These are phyloP conservation scores for Hemileccinum impolitum DNA, from an alignment of 768 basidiomycete genomes.

Conservation along the genomic window DNA sequence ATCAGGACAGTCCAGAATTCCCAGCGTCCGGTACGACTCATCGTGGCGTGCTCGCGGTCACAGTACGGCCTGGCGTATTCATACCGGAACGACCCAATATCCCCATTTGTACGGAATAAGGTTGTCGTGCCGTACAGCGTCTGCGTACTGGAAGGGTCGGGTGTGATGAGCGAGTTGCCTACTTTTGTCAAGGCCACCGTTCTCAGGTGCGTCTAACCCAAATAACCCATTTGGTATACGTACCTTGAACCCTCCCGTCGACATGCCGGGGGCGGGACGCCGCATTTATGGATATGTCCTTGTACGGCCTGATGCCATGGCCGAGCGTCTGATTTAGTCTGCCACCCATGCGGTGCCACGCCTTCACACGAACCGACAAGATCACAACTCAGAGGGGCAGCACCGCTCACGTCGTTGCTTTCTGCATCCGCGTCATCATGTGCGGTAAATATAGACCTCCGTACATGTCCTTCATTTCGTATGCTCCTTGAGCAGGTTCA, in stretches of 20 bases:
- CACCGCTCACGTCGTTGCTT: no score
- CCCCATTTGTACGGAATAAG: conserved; percentile 4
- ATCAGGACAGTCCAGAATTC: not conserved
- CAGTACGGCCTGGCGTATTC: not conserved
- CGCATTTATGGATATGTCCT: not conserved
- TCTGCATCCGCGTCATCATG: no score
- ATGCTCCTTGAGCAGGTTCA: not conserved
- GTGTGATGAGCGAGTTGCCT: not conserved
- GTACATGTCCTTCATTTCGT: conserved; percentile 5
- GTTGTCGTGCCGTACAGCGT: conserved; percentile 5
- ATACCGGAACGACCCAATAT: not conserved
- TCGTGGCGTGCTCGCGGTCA: not conserved
- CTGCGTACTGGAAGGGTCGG: not conserved
- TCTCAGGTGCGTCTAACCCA: not conserved
- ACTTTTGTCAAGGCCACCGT: not conserved
- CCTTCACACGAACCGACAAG: conserved; percentile 7
- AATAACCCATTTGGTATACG: not conserved
- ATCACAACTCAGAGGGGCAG: not conserved
- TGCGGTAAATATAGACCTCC: not conserved
- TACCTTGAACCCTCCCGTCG: not conserved
- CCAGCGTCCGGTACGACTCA: not conserved
- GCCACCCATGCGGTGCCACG: conserved; percentile 1
- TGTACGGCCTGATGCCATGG: conserved; percentile 4
- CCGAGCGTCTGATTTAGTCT: not conserved
- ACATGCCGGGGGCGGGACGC: not conserved